phyloP scores from a whole-genome alignment of 2,329 filamentous ascomycete species.

The Blastomyces percursus region DNA sequence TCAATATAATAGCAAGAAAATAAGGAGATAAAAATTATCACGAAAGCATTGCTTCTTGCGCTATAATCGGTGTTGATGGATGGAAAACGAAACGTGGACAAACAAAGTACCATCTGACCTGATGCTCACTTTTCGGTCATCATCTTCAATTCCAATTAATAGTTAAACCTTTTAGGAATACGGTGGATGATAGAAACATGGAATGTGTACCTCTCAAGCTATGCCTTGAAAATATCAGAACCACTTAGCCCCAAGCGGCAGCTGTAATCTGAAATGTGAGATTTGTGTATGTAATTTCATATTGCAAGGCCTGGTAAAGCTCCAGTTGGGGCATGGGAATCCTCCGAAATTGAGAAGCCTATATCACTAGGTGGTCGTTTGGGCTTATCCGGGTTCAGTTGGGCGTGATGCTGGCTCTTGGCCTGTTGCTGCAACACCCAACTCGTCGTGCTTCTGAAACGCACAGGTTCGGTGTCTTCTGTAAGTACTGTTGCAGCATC shows the following conservation, averaged over 20 bases:
- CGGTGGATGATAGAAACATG: background rate
- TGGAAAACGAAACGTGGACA: background rate
- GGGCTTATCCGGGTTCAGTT: background rate
- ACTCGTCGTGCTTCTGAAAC: conserved; percentile 12
- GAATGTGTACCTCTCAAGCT: background rate
- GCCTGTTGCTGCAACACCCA: conserved; percentile 13
- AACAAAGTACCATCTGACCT: background rate
- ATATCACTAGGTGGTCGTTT: conserved; percentile 3
- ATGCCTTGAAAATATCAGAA: background rate
- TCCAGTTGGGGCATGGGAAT: background rate
- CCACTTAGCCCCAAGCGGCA: background rate
- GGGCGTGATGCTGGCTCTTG: conserved; percentile 4
- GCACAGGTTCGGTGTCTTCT: conserved; percentile 11
- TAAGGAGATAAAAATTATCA: background rate
- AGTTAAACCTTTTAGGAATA: background rate
- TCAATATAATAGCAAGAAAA: background rate
- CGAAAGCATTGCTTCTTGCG: background rate
- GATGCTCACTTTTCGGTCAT: background rate
- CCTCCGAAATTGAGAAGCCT: background rate
- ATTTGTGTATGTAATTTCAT: background rate
- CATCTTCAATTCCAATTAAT: background rate
- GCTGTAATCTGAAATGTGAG: background rate
- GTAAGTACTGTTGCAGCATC: conserved; percentile 9
- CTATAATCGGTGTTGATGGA: background rate
- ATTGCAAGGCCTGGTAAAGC: background rate